Evolutionary conservation across 192 early-diverging fungal genomes (phyloP).

Genomic region (Backusella australiensis): DNA sequence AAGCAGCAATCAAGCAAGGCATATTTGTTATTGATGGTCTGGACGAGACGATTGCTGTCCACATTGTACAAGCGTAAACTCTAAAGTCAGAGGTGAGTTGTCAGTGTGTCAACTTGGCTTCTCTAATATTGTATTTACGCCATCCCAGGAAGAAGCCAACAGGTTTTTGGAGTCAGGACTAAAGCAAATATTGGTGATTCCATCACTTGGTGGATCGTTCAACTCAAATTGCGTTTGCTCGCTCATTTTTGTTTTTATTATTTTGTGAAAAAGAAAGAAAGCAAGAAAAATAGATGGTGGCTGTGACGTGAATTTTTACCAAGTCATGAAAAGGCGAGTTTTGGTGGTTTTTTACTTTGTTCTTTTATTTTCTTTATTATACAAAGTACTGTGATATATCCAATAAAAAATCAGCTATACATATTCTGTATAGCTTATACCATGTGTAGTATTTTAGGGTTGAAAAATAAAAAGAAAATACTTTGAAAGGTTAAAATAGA

Average conservation of each 20-base stretch:
- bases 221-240: conserved; percentile 62
- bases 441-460: too few relatives aligned
- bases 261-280: neutral
- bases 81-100: conserved; percentile 35
- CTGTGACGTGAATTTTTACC: too few relatives aligned
- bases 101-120: neutral
- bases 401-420: too few relatives aligned
- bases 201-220: conserved; percentile 78
- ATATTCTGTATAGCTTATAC: too few relatives aligned
- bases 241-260: neutral
- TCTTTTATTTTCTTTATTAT: too few relatives aligned
- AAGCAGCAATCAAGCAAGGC: conserved; percentile 83
- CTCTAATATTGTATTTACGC: conserved; percentile 44
- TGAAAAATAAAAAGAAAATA: too few relatives aligned
- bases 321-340: too few relatives aligned
- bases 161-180: conserved; percentile 64
- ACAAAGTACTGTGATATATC: too few relatives aligned
- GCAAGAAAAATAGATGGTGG: neutral
- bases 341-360: too few relatives aligned
- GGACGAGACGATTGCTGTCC: conserved; percentile 50
- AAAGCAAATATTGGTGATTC: conserved; percentile 77
- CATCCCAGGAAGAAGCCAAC: conserved; percentile 90
- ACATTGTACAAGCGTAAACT: conserved; percentile 84
- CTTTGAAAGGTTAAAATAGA: too few relatives aligned
- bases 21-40: conserved; percentile 60